Conservation (phyloP, 83 land plant species). For the Isoetes engelmannii region DNA sequence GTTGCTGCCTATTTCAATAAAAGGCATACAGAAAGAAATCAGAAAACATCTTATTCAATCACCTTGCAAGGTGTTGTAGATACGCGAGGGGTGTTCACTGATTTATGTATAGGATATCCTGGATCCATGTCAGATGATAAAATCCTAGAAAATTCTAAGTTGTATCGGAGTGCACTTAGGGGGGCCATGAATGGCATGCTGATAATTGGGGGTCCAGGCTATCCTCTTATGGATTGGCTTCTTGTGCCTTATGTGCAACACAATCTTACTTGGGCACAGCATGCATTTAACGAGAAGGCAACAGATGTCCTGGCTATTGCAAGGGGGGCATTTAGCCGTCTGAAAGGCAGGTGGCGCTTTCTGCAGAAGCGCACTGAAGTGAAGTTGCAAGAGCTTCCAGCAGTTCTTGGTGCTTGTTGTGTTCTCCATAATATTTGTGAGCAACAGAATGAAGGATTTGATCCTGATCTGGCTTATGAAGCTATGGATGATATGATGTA, state of each 20-base stretch:
- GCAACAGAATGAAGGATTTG: slow-evolving; percentile 55
- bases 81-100: slow-evolving; percentile 69
- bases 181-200: slow-evolving; percentile 52
- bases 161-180: slow-evolving; percentile 52
- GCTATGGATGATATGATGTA: slow-evolving; percentile 72
- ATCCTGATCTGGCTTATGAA: slow-evolving; percentile 42
- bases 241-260: slow-evolving; percentile 83
- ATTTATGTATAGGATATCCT: slow-evolving; percentile 92
- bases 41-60: slow-evolving; percentile 89
- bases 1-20: slow-evolving; percentile 88
- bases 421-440: slow-evolving; percentile 93
- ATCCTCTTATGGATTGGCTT: slow-evolving; percentile 89
- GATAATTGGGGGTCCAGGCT: slow-evolving; percentile 73
- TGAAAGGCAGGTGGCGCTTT: slow-evolving; percentile 87
- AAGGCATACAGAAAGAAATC: slow-evolving; percentile 88
- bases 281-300: slow-evolving; percentile 81
- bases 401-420: slow-evolving; percentile 89
- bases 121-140: slow-evolving; percentile 90
- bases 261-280: slow-evolving; percentile 81
- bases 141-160: slow-evolving; percentile 73
- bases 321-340: slow-evolving; percentile 55
- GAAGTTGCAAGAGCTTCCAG: slow-evolving; percentile 86
- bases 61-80: slow-evolving; percentile 91
- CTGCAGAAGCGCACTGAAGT: slow-evolving; percentile 91
- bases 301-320: slow-evolving; percentile 57